Evolutionary conservation across 768 basidiomycete species (phyloP), one percentile per base, ranked within the genome.

Genomic region (Serpula lacrymans): DNA sequence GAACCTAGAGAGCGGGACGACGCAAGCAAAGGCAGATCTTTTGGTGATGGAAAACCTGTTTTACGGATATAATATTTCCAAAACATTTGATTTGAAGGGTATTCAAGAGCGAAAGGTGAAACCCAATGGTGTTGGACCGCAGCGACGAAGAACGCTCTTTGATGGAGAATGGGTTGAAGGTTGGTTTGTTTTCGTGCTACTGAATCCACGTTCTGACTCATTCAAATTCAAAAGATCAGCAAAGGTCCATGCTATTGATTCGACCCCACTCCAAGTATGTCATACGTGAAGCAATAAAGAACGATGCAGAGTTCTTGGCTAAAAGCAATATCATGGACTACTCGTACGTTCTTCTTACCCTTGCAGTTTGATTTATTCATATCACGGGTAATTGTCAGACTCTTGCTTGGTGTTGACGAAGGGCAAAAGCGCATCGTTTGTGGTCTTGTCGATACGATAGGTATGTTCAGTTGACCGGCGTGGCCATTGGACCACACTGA

Each of bases 141-240:
- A n/a, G n/a, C n/a, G n/a, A n/a, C n/a, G n/a, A n/a, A 78, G 73
- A 57, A 88, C 82, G 0, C 58, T 88, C 22, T 88, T 84, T 52
- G 88, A 92, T 57, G 81, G 78, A 3, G 88, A 92, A 57, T 92
- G 87, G 88, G 79, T 89, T 24, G 86, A 92, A 64, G 80, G 83
- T 80, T 39, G 2, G 62, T 48, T 25, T 24, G 33, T 16, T 29
- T 36, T 36, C 4, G 34, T 7, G n/a, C n/a, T n/a, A n/a, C n/a
- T n/a, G n/a, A n/a, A n/a, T n/a, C n/a, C n/a, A n/a, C n/a, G n/a
- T n/a, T n/a, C n/a, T n/a, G n/a, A n/a, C n/a, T n/a, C n/a, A n/a
- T n/a, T n/a, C n/a, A n/a, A n/a, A n/a, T n/a, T 34, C 20, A 17
- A 11, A 37, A 84, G 84, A 74, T 4, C 86, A 87, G 59, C 79